Evolutionary conservation across 2,329 filamentous ascomycete species (phyloP), one percentile per base, ranked within the genome.

Genomic region (Aspergillus chevalieri): DNA sequence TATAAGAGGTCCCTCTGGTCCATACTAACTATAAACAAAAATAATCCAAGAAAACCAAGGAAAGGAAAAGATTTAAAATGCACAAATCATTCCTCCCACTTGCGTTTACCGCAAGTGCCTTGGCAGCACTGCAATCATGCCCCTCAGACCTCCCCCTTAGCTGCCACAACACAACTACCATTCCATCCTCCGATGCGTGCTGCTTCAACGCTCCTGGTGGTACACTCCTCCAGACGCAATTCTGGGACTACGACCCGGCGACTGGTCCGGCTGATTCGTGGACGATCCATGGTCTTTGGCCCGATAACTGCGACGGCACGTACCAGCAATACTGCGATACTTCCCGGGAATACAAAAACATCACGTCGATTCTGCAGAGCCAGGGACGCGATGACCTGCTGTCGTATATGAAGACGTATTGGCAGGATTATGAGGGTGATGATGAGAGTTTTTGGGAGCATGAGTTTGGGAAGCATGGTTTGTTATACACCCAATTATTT

Each of bases 401-500:
- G 4, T 59, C 64, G 42, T 80, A 79, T 62, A 83, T 84, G 81
- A 65, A 76, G 34, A 77, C 71, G 1, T 84, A 82, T 68, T 84
- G 81, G 81, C 76, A 79, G 57, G 75, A 78, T 59, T 74, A 80
- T 62, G 55, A 74, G 36, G 79, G 78, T 39, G 63, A 77, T 26
- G 75, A 78, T 56, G 78, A 82, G 57, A 67, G 61, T 24, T 79
- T 88, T 59, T 88, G 85, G 85, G 75, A 80, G 58, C 83, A 86
- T 67, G 85, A 88, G 63, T 88, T 83, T 79, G 75, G 77, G 65
- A 87, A 86, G 65, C 84, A 88, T 65, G 85, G 65, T 60, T 52
- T n/a, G 45, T 46, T 15, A 10, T 14, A 6, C 8, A 14, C 9
- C 6, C 15, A 36, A 12, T 36, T 30, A 30, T 30, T 30, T 30